Evolutionary conservation across 371 early-diverging fungal genomes (phyloP).

Genomic region (Mucor indicus): DNA sequence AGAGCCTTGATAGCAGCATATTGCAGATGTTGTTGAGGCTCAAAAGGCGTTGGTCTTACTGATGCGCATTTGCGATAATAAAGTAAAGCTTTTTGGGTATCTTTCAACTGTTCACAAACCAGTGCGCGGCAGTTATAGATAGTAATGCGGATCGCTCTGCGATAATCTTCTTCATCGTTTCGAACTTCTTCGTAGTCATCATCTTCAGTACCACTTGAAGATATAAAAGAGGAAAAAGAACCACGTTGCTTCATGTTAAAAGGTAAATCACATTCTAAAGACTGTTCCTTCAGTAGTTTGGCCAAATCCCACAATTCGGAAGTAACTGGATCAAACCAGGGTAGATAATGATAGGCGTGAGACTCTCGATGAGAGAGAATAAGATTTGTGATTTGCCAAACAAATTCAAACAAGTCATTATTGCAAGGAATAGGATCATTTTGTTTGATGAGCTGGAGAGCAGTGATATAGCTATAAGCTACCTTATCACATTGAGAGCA

Average conservation of each 20-base stretch:
- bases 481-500: conserved; percentile 16
- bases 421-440: conserved; percentile 19
- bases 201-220: neutral
- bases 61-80: conserved; percentile 29
- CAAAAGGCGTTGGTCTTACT: conserved; percentile 22
- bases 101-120: conserved; percentile 28
- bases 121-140: conserved; percentile 40
- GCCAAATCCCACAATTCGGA: conserved; percentile 32
- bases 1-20: conserved; percentile 11
- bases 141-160: conserved; percentile 36
- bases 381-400: conserved; percentile 29
- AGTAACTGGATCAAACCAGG: conserved; percentile 26
- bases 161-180: conserved; percentile 17
- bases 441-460: conserved; percentile 7
- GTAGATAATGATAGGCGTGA: conserved; percentile 11
- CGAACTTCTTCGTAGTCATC: neutral
- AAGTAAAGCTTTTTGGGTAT: conserved; percentile 19
- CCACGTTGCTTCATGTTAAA: neutral
- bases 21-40: conserved; percentile 21
- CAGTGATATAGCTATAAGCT: conserved; percentile 17
- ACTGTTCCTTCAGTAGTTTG: conserved; percentile 38
- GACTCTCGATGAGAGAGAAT: conserved; percentile 27
- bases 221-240: no score
- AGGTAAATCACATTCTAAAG: conserved; percentile 15
- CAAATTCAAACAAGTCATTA: conserved; percentile 23